Base-by-base conservation (phyloP, 257 asterid species). In the Nicotiana tomentosiformis region DNA sequence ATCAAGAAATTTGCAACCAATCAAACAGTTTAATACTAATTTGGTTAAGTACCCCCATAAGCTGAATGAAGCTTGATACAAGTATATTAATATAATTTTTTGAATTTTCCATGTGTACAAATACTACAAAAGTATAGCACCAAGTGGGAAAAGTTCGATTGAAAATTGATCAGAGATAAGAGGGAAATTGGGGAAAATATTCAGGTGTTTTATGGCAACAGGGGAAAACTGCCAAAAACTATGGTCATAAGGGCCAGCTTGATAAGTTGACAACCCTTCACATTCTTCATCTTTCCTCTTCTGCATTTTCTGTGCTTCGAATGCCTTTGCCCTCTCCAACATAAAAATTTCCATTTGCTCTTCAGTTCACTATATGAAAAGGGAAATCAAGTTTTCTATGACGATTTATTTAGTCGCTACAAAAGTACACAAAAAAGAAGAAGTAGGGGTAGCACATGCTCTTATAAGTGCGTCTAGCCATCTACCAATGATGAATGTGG, bases 251-350 rank as follows among this genome's bases (percentile, higher is more conserved):
- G 82, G 83, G 33, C 82, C 87, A 87, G 84, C 62, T 80, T 88
- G 91, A 83, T 81, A 60, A 49, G 89, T 78, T 78, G 85, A 55
- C 81, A 77, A 8, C 83, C 85, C 93, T 72, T 90, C 94, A 79
- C 81, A 67, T 32, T 81, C 87, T 77, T 83, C 91, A 77, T 64
- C 86, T 64, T 82, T 82, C 77, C 51, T 62, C 81, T 87, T 91
- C 29, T 90, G 90, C 86, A 84, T 77, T 83, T 90, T 88, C 84
- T 87, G 26, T 84, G 95, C 94, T 82, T 91, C 96, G 39, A 81
- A 43, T 82, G 90, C 90, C 85, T 91, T 93, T 85, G 89, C 90
- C 84, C 90, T 88, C 98, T 95, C 90, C 84, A 81, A 84, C 32
- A 37, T 64, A 61, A 62, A 29, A 56, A 15, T 29, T 26, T 46